Evolutionary conservation across 2,329 filamentous ascomycete genomes (phyloP).

Genomic region (Aspergillaceae sp.): DNA sequence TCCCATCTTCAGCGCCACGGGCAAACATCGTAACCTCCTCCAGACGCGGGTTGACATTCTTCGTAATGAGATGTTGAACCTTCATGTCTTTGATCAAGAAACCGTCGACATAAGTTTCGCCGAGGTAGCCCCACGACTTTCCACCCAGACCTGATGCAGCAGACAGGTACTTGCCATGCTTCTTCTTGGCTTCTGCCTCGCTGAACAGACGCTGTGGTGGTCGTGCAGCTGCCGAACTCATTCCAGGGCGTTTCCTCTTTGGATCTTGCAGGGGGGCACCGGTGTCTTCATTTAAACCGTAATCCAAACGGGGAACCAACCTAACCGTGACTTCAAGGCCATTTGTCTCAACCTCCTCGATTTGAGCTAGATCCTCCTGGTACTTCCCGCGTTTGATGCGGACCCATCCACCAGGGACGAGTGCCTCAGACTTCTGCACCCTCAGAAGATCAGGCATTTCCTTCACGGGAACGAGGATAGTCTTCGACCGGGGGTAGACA

Average conservation of each 20-base stretch:
- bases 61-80: slow-evolving; percentile 73
- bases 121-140: slow-evolving; percentile 75
- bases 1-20: slow-evolving; percentile 78
- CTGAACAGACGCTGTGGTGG: slow-evolving; percentile 89
- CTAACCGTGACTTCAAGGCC: slow-evolving; percentile 80
- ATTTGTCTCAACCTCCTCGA: slow-evolving; percentile 86
- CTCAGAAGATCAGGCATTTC: slow-evolving; percentile 96
- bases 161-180: slow-evolving; percentile 57
- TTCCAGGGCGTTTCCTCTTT: slow-evolving; percentile 69
- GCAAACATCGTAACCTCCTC: slow-evolving; percentile 96
- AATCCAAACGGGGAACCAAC: slow-evolving; percentile 84
- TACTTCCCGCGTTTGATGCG: slow-evolving; percentile 78
- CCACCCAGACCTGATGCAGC: slow-evolving; percentile 45
- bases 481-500: slow-evolving; percentile 79
- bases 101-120: slow-evolving; percentile 83
- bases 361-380: slow-evolving; percentile 79
- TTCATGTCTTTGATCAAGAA: slow-evolving; percentile 93
- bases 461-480: slow-evolving; percentile 85
- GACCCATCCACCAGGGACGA: slow-evolving; percentile 86
- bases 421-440: slow-evolving; percentile 73
- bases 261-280: slow-evolving; percentile 46
- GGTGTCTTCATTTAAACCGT: slow-evolving; percentile 75
- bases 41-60: slow-evolving; percentile 83
- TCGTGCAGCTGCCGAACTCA: slow-evolving; percentile 50
- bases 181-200: slow-evolving; percentile 84